phyloP scores from a whole-genome alignment of 768 basidiomycete genomes.

The Panus rudis region DNA sequence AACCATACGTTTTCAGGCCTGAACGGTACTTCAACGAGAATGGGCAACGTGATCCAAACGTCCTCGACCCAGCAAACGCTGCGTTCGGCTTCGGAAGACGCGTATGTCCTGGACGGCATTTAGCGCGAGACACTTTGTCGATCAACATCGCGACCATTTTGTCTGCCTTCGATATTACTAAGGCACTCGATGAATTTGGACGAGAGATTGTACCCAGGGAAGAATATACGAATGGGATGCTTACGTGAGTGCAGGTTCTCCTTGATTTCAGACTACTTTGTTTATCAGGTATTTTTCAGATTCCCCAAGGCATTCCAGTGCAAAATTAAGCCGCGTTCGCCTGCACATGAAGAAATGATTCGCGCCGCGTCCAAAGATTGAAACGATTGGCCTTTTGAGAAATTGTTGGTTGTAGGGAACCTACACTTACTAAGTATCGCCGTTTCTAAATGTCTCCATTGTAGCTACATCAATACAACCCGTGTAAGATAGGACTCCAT shows the following conservation, averaged over 20 bases:
- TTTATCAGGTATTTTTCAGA: neutral
- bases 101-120: constrained; percentile 27
- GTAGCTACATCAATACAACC: too few species aligned
- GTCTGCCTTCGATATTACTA: constrained; percentile 22
- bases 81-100: constrained; percentile 6
- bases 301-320: constrained; percentile 6
- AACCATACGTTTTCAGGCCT: neutral
- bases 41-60: too few species aligned
- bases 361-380: too few species aligned
- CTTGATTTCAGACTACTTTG: neutral
- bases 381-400: too few species aligned
- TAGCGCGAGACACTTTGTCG: constrained; percentile 29
- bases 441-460: too few species aligned
- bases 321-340: constrained; percentile 4
- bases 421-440: too few species aligned
- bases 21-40: neutral
- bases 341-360: constrained; percentile 1
- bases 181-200: constrained; percentile 23
- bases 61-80: too few species aligned
- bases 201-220: constrained; percentile 19
- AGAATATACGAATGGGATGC: constrained; percentile 3
- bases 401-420: too few species aligned
- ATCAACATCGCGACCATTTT: constrained; percentile 25
- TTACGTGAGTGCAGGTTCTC: too few species aligned
- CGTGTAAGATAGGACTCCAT: too few species aligned